Conservation (phyloP, 345 rosid genomes). For the Linum lewisii region DNA sequence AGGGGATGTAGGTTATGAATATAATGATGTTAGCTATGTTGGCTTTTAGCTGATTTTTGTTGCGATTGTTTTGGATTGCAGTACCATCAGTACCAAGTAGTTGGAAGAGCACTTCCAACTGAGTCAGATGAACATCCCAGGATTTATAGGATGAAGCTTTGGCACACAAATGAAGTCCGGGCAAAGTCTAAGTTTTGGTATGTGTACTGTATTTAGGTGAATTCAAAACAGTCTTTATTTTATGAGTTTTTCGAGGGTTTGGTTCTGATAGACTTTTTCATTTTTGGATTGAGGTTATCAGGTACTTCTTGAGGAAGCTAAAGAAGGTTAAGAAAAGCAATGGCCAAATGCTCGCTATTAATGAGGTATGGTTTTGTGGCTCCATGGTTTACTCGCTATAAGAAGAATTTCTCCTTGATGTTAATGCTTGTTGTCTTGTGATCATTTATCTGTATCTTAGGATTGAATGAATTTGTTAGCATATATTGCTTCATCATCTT, state of each 20-base stretch:
- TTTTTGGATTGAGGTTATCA: background rate
- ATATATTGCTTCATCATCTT: background rate
- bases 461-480: background rate
- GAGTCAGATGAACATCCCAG: background rate
- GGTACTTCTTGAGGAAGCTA: conserved; percentile 2
- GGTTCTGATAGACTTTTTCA: background rate
- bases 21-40: background rate
- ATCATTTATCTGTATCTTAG: background rate
- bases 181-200: conserved; percentile 5
- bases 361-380: background rate
- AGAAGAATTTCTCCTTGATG: background rate
- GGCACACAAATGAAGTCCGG: conserved; percentile 1
- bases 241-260: no score
- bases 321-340: conserved; percentile 2
- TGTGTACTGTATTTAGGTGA: background rate
- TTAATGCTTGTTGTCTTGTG: background rate
- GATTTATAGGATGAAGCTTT: background rate
- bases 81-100: conserved; percentile 3
- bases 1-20: background rate
- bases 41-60: background rate
- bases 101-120: background rate
- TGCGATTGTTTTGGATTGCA: background rate
- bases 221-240: background rate
- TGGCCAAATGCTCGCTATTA: background rate
- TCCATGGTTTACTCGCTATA: background rate